Base-by-base conservation (phyloP, 2,329 filamentous ascomycete species). In the Myotisia sp. region DNA sequence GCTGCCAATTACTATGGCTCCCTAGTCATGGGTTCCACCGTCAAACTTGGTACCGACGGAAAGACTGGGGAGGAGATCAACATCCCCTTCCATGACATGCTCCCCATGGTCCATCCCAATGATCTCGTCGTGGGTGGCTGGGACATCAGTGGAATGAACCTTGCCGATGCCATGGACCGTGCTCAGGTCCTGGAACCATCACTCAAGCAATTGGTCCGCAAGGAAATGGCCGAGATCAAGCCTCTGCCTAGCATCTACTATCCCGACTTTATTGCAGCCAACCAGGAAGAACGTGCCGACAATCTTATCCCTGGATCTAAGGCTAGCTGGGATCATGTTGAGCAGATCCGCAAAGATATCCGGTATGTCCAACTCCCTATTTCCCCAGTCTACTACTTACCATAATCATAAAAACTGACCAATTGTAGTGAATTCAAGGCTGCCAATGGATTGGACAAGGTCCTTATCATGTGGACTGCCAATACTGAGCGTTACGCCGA, bases 401-500 rank as follows among this genome's bases (percentile, higher is more conserved):
- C 13, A 26, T 5, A 29, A 16, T 31, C n/a, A 9, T 6, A n/a
- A 16, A 26, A 35, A 41, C 44, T 40, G 45, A 36, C 17, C 18
- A 7, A 6, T 17, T 30, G 36, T 39, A 79, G 81, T 45, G 75
- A 92, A 44, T 98, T 98, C 74, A 95, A 95, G 70, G 64, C 74
- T 42, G 64, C 71, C 50, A 82, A 95, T 56, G 65, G 60, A 39
- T 74, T 98, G 21, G 87, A 95, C 68, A 94, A 92, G 68, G 79
- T 98, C 54, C 84, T 98, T 53, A 78, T 98, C 41, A 80, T 90
- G 62, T 98, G 90, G 90, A 95, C 90, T 39, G 90, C 90, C 62
- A 98, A 98, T 69, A 98, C 90, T 8, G 90, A 98, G 66, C 84
- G 90, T 44, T 98, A 85, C 52, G 83, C 90, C 46, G 84, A 94